Percentiles rank a stretch among this genome's conserved stretches.
Conservation (phyloP, 1,284 basidiomycete genomes). For the Chiua sp. region DNA sequence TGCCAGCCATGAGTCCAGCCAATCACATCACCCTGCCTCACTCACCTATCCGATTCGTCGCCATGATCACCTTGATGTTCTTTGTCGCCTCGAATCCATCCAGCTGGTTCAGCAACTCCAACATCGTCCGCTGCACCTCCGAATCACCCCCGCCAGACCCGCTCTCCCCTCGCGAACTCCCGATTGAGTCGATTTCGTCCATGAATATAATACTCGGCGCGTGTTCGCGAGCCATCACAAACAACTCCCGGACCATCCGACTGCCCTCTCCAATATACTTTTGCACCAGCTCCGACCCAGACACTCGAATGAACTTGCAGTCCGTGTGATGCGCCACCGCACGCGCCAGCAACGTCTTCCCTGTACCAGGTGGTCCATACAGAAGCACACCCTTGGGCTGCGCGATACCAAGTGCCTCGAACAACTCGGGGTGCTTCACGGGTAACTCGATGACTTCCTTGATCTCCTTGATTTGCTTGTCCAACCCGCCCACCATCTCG, state of each 20-base stretch:
- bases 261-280: slow-evolving; percentile 99
- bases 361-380: slow-evolving; percentile 97
- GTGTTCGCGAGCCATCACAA: slow-evolving; percentile 99
- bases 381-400: slow-evolving; percentile 98
- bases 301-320: slow-evolving; percentile 97
- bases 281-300: slow-evolving; percentile 95
- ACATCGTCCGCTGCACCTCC: slow-evolving; percentile 98
- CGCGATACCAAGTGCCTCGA: slow-evolving; percentile 95
- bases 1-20: slow-evolving; percentile 33
- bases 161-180: slow-evolving; percentile 90
- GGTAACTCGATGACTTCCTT: slow-evolving; percentile 99
- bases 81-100: slow-evolving; percentile 98
- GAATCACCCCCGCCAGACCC: slow-evolving; percentile 92
- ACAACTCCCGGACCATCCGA: slow-evolving; percentile 96
- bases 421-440: slow-evolving; percentile 98
- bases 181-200: slow-evolving; percentile 99
- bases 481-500: slow-evolving; percentile 99
- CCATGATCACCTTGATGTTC: slow-evolving; percentile 99
- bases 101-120: slow-evolving; percentile 95
- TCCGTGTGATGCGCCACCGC: slow-evolving; percentile 99
- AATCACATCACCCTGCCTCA: rapidly evolving
- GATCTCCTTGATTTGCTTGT: slow-evolving; percentile 99
- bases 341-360: slow-evolving; percentile 93
- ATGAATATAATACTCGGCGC: slow-evolving; percentile 99
- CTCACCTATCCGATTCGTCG: slow-evolving; percentile 93